These are phyloP conservation scores for Seminavis robusta DNA, from an alignment of 108 stramenopile species.

Conservation along the genomic window DNA sequence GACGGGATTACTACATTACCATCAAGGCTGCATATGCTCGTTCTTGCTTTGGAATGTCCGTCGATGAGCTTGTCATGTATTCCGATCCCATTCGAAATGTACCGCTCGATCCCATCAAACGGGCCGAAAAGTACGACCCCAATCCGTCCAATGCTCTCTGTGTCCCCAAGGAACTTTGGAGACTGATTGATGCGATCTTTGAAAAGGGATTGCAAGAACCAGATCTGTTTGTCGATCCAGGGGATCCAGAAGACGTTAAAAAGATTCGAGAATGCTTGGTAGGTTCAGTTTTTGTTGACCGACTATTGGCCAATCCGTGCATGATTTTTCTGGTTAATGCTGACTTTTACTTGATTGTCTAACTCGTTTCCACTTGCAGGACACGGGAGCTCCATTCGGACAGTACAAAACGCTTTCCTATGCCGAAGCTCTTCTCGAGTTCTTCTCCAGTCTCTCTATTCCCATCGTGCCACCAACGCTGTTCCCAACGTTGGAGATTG, in stretches of 20 bases:
- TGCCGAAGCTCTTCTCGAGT: conserved; percentile 71
- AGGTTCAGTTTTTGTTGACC: no score
- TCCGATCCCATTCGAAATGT: conserved; percentile 86
- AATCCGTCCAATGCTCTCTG: conserved; percentile 54
- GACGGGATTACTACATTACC: conserved; percentile 90
- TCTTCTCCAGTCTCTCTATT: conserved; percentile 73
- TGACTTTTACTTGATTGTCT: neutral
- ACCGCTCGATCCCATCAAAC: conserved; percentile 76
- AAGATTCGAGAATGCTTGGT: conserved; percentile 84
- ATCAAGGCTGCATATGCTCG: conserved; percentile 80
- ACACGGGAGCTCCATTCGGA: conserved; percentile 75
- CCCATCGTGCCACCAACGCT: conserved; percentile 80
- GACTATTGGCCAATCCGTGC: no score
- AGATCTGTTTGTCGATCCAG: conserved; percentile 81
- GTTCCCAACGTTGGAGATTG: conserved; percentile 83
- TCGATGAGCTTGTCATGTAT: conserved; percentile 87
- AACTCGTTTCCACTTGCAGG: no score
- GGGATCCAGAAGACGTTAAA: conserved; percentile 69
- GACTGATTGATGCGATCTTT: conserved; percentile 92
- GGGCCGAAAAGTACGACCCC: conserved; percentile 59
- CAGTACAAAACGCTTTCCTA: conserved; percentile 74
- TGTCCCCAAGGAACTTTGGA: conserved; percentile 96
- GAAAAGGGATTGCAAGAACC: conserved; percentile 78
- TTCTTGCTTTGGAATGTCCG: conserved; percentile 91
- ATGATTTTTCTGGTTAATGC: neutral